phyloP scores from a whole-genome alignment of 177 flowering plant species.

The Vitis hybrid region DNA sequence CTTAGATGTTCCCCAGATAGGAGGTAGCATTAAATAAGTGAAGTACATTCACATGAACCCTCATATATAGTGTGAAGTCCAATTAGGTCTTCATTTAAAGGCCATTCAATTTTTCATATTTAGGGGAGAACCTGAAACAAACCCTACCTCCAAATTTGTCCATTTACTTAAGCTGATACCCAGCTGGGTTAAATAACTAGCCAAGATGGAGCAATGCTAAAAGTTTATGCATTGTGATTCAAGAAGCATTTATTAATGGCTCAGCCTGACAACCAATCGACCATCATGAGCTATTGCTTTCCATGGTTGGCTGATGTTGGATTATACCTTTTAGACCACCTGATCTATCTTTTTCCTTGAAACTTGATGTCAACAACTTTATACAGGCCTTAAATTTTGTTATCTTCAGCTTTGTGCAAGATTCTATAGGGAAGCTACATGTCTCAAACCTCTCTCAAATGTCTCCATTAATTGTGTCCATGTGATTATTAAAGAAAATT shows the following conservation, averaged over 20 bases:
- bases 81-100: not conserved
- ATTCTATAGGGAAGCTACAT: not conserved
- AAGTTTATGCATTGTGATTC: no score
- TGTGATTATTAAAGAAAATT: not conserved
- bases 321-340: not conserved
- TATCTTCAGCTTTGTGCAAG: not conserved
- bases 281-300: not conserved
- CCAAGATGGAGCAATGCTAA: no score
- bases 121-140: not conserved
- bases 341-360: not conserved
- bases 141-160: not conserved
- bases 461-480: not conserved
- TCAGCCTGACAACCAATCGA: no score
- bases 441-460: not conserved
- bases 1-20: constrained; percentile 15
- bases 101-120: not conserved
- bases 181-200: no score
- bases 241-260: no score
- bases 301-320: not conserved
- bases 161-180: no score
- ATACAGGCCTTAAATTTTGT: not conserved
- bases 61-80: not conserved
- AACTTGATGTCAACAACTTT: no score
- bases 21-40: constrained; percentile 17
- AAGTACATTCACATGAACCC: constrained; percentile 10